Conservation (phyloP, 768 basidiomycete genomes). For the Rhodosporidiobolus sp. region DNA sequence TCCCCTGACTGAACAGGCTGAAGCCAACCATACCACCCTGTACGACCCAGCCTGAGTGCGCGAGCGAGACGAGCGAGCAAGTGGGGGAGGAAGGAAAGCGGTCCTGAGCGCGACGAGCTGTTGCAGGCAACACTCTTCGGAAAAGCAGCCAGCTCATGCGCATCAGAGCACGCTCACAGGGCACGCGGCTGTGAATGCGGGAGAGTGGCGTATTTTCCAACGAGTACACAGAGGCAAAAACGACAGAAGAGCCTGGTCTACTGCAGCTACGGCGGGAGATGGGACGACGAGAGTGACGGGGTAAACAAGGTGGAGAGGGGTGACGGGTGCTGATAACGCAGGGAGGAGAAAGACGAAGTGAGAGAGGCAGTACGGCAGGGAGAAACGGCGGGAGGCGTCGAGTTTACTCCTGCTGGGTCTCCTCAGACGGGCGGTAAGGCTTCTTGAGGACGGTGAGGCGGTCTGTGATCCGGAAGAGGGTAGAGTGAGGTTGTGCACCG, state of each 20-base stretch:
- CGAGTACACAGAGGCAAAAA: too few species aligned
- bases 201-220: not conserved
- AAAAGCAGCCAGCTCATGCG: too few species aligned
- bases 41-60: too few species aligned
- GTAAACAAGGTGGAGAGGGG: not conserved
- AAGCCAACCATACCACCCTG: constrained; percentile 5
- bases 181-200: not conserved
- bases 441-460: constrained; percentile 29
- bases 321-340: not conserved
- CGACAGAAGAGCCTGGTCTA: not conserved
- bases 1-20: constrained; percentile 25
- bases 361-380: not conserved
- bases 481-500: too few species aligned
- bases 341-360: not conserved
- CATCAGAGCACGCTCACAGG: not conserved
- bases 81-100: not conserved
- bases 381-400: too few species aligned
- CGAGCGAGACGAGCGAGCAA: not conserved
- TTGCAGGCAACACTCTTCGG: not conserved
- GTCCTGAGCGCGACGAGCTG: not conserved
- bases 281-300: not conserved
- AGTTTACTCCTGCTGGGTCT: constrained; percentile 14
- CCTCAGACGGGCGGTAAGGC: constrained; percentile 10
- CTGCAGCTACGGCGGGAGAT: not conserved
- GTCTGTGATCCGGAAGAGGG: not conserved